Base-by-base conservation (phyloP, 2,329 filamentous ascomycete genomes). In the Byssochlamys sp. region DNA sequence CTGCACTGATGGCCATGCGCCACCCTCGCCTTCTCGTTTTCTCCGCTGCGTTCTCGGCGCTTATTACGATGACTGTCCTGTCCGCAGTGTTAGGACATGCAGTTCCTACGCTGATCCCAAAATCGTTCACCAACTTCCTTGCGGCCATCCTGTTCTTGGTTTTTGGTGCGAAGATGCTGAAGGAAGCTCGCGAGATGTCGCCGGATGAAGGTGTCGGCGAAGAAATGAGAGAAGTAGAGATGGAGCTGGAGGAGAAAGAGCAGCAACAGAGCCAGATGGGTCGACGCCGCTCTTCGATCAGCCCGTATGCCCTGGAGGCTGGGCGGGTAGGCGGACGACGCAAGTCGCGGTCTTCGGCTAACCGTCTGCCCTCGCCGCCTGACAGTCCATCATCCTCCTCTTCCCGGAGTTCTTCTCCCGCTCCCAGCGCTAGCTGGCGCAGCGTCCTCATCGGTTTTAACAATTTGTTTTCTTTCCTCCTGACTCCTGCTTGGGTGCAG, bases 1-100 rank as follows among this genome's bases (percentile, higher is more conserved):
- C 94, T 5, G 92, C 91, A 6, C 83, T 99, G 19, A 99, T 99
- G 94, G 94, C 94, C 11, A 99, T 99, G 94, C 94, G 96, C 71
- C 92, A 99, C 68, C 88, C 94, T 61, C 87, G 94, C 55, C 78
- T 96, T 62, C 82, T 97, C 11, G 94, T 99, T 60, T 99, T 99
- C 76, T 89, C 90, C 1, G 91, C 94, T 6, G 94, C 94, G n/a
- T 92, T 96, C 66, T 85, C 87, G 55, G 95, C 94, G 9, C 80
- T 99, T 52, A 84, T 96, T 59, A 83, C 89, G 70, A 99, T 99
- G 94, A 99, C 94, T 0, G 82, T 97, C 9, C 82, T 99, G 14
- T 97, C 94, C 1, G 94, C 94, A 7, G 80, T 97, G 4, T 81
- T 97, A 2, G 94, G 94, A 24, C 94, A 99, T 69, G 89, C 91